phyloP scores from a whole-genome alignment of 2,329 filamentous ascomycete genomes.

The Aspergillus chevalieri region DNA sequence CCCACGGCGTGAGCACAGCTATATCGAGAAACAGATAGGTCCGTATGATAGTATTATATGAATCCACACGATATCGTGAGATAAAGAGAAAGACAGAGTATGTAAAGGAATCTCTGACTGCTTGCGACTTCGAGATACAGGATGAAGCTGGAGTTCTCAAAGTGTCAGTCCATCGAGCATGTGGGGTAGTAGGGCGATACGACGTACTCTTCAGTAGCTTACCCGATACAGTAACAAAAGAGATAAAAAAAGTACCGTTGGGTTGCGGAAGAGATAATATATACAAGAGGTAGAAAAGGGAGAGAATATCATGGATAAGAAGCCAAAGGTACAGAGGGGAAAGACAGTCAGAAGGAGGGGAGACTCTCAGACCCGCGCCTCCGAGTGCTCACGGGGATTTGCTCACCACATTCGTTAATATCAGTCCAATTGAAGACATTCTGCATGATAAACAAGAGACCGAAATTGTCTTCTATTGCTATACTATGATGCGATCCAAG shows the following conservation, averaged over 20 bases:
- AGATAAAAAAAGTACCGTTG: neutral
- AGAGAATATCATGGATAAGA: constrained; percentile 4
- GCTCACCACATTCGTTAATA: neutral
- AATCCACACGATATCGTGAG: neutral
- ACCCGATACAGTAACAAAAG: neutral
- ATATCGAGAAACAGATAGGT: constrained; percentile 5
- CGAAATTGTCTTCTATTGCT: neutral
- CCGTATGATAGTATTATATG: constrained; percentile 3
- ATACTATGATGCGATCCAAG: neutral
- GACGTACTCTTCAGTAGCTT: neutral
- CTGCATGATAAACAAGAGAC: neutral
- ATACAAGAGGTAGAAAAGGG: neutral
- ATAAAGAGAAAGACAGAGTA: neutral
- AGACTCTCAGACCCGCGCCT: neutral
- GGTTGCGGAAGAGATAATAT: neutral
- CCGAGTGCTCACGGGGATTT: neutral
- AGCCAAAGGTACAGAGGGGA: neutral
- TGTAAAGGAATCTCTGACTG: neutral
- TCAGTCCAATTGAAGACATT: neutral
- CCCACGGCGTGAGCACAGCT: constrained; percentile 18
- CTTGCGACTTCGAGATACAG: neutral
- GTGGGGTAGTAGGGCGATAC: neutral
- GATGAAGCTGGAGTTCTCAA: neutral
- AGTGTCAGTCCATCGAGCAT: neutral
- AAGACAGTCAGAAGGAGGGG: neutral